A percentile compares a stretch with the other conserved stretches of the same genome.
Conservation (phyloP, 106 monocot species). For the Narthecium ossifragum region DNA sequence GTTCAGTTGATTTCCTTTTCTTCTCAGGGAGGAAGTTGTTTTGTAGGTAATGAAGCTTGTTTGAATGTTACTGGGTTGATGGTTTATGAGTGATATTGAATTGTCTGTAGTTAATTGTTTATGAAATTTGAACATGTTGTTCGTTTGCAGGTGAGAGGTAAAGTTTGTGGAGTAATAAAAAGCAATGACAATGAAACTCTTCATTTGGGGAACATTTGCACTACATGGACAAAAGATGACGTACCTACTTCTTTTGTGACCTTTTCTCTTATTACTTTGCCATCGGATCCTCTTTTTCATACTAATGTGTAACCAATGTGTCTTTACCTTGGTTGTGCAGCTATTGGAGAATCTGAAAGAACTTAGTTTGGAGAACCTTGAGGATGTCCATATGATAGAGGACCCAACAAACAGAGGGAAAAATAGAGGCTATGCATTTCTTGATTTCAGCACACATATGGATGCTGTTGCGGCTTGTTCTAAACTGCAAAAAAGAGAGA, state of each 20-base stretch:
- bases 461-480: constrained; percentile 85
- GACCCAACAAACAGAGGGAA: constrained; percentile 73
- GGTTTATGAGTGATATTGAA: background rate
- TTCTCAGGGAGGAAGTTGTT: no score
- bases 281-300: background rate
- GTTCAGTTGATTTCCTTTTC: no score
- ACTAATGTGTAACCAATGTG: no score
- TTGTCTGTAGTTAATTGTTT: background rate
- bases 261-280: background rate
- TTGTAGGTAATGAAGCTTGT: no score
- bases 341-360: constrained; percentile 73
- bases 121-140: background rate
- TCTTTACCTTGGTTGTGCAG: constrained; percentile 24
- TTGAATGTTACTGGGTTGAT: no score
- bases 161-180: constrained; percentile 84
- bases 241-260: constrained; percentile 21
- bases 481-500: constrained; percentile 67
- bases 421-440: constrained; percentile 93
- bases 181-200: constrained; percentile 92
- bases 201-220: constrained; percentile 90
- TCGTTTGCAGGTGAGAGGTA: constrained; percentile 55
- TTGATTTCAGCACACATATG: constrained; percentile 80
- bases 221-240: constrained; percentile 84
- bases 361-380: constrained; percentile 74
- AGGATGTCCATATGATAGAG: constrained; percentile 68